Evolutionary conservation across 73 alveolate genomes (phyloP), one percentile per base, ranked within the genome.

Genomic region (Blepharisma japonicum): DNA sequence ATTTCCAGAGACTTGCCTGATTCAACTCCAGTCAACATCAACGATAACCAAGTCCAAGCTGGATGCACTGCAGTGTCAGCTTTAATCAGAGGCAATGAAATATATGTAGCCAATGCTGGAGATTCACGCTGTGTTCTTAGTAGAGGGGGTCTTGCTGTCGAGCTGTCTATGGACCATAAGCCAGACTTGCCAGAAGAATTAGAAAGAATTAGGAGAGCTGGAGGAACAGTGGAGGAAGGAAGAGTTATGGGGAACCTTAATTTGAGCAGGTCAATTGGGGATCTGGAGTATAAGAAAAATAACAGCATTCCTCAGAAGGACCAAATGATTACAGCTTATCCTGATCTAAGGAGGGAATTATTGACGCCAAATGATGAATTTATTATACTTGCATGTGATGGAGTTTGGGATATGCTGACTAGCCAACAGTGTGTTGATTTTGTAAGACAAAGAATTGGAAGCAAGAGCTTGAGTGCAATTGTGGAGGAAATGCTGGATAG

Each of bases 101-200:
- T 94, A 38, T 94, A 77, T 81, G 92, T 87, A 39, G 97, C 98
- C 21, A 94, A 94, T 85, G 95, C 98, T 23, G 98, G 98, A 8
- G 98, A 94, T 84, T 90, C 98, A 5, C 55, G 98, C 71, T 84
- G 96, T 70, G 96, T 94, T n/a, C 68, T 94, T 27, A 83, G 96
- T 68, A 79, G 87, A 81, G 85, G 68, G 6, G 96, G 94, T 4
- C 55, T 47, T 39, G 96, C 96, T 51, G 53, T 68, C n/a, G 93
- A 90, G 49, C 71, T 94, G 94, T 82, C 95, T 55, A 56, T 76
- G n/a, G 98, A 94, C 74, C 98, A 94, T 70, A 94, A 92, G 83
- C 98, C 98, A 0, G 97, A 93, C 38, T 53, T 81, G 7, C 89
- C 87, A n/a, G 80, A 72, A 25, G 98, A 94, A 72, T 82, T 80